Evolutionary conservation across 1,139 yeast species (phyloP), one percentile per base, ranked within the genome.

Genomic region (Candida dubliniensis): DNA sequence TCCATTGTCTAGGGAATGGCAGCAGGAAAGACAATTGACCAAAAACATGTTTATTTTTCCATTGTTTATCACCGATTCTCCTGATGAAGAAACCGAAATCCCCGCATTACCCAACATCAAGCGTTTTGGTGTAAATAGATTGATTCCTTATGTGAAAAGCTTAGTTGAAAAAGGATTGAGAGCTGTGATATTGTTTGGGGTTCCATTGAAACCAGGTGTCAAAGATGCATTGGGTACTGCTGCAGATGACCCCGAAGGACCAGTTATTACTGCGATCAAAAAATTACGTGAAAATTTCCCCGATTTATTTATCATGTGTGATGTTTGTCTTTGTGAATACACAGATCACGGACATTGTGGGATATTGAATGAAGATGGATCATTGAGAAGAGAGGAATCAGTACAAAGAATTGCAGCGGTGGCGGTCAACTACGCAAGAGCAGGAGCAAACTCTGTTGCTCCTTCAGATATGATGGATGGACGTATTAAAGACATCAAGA

Each of bases 381-480:
- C 87, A 7, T 79, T 93, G 56, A 84, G 86, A 60, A 78, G 96
- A 47, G 88, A 83, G 47, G 66, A 68, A 45, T 81, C 95, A 25
- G 96, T 88, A 14, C 76, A 82, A 54, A 77, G 99, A 61, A 77
- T 93, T 43, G 97, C 96, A 2, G 93, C 95, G 11, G 97, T 93
- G 24, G 97, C 98, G 0, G 96, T 87, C 23, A 91, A 88, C 64
- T 93, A 93, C 60, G 99, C 98, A 38, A 79, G 76, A 56, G 98
- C 99, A 0, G 99, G 98, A 42, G 97, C 96, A 2, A 78, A 93
- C 62, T 86, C 90, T 44, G 96, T 93, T 33, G 98, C 99, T 1
- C 99, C 99, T 13, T 86, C 96, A 11, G 99, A 93, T 64, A 93
- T 95, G 99, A 84, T 91, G 61, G 99, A 93, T 63, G 99, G 99